A percentile compares a stretch with the other conserved stretches of the same genome.
Evolutionary conservation across 1,139 yeast species (phyloP).

Genomic region (Suhomyces ambrosiae): DNA sequence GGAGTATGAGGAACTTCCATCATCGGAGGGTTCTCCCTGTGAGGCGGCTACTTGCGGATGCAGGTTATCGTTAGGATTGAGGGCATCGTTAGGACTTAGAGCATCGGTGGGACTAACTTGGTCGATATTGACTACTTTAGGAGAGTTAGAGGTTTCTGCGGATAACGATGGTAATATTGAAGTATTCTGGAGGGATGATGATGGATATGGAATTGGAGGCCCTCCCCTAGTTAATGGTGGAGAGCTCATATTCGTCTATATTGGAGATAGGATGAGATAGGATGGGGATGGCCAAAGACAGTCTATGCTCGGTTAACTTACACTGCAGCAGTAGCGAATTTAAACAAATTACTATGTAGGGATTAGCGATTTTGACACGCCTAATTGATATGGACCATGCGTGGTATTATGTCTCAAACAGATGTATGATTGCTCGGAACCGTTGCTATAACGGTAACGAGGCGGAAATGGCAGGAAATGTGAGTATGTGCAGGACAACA

Average conservation of each 20-base stretch:
- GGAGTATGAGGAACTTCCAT: constrained; percentile 9
- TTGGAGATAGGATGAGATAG: too few relatives aligned
- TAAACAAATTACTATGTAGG: too few relatives aligned
- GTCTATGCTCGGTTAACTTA: too few relatives aligned
- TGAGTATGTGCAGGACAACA: background rate
- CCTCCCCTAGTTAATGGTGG: too few relatives aligned
- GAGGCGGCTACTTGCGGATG: background rate
- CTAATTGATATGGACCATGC: too few relatives aligned
- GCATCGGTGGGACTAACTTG: background rate
- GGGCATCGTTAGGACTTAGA: background rate
- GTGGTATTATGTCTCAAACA: constrained; percentile 9
- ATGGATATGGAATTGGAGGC: constrained; percentile 1
- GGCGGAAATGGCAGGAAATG: background rate
- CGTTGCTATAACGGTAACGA: constrained; percentile 6
- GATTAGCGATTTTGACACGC: too few relatives aligned
- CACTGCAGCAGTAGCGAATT: too few relatives aligned
- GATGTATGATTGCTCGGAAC: constrained; percentile 6
- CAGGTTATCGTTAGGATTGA: background rate
- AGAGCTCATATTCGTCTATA: too few relatives aligned
- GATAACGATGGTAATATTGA: background rate
- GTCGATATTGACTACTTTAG: background rate
- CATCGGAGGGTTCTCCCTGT: constrained; percentile 4
- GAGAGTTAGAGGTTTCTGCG: constrained; percentile 1
- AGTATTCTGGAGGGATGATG: background rate
- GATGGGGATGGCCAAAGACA: too few relatives aligned